phyloP scores from a whole-genome alignment of 805 yeast genomes.

The Lipomyces sp. region DNA sequence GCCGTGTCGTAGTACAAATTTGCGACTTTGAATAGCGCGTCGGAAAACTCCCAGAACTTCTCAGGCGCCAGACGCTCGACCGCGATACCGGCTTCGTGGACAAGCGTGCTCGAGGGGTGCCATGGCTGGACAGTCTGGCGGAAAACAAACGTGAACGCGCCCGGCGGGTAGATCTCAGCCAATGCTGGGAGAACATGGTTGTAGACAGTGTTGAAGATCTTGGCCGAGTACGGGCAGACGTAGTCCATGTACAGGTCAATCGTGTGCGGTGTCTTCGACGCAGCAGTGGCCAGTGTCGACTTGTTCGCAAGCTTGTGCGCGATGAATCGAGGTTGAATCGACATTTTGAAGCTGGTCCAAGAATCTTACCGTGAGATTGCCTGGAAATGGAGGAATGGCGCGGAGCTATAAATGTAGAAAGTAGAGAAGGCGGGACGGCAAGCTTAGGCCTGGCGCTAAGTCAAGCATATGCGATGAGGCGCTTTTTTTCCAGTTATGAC shows the following conservation, averaged over 20 bases:
- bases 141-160: conserved; percentile 57
- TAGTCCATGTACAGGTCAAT: conserved; percentile 71
- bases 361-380: not conserved
- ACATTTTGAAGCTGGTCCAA: conserved; percentile 7
- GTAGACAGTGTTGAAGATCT: conserved; percentile 56
- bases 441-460: too few relatives aligned
- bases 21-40: conserved; percentile 54
- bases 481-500: too few relatives aligned
- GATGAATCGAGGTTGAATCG: conserved; percentile 26
- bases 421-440: too few relatives aligned
- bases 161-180: conserved; percentile 44
- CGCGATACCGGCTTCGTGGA: conserved; percentile 70
- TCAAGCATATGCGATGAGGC: too few relatives aligned
- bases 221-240: conserved; percentile 72
- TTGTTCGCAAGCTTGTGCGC: conserved; percentile 20
- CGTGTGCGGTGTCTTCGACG: conserved; percentile 34
- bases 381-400: too few relatives aligned
- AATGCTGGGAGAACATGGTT: conserved; percentile 53
- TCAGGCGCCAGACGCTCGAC: conserved; percentile 55
- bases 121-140: conserved; percentile 84
- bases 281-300: conserved; percentile 30
- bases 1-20: conserved; percentile 60
- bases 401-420: too few relatives aligned
- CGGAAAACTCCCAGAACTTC: conserved; percentile 56
- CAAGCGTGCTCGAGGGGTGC: conserved; percentile 71